Conservation (phyloP, 345 rosid genomes). For the Kernera saxatilis region DNA sequence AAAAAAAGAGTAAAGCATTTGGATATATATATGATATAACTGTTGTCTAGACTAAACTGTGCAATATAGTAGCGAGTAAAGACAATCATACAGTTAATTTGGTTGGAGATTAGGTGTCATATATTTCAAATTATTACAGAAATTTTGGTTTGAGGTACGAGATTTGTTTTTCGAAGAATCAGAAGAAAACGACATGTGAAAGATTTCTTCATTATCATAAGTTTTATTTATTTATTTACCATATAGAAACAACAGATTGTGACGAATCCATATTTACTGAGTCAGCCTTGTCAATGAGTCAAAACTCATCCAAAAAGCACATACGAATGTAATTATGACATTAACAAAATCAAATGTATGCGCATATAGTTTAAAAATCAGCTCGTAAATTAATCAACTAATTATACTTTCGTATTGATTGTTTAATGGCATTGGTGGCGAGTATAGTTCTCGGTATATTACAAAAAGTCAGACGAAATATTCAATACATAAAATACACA, state of each 20-base stretch:
- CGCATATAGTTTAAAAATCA: not conserved
- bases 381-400: not conserved
- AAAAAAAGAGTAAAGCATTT: not conserved
- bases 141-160: not conserved
- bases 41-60: not conserved
- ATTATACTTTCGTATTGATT: not conserved
- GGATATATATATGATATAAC: not conserved
- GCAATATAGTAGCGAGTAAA: constrained; percentile 3
- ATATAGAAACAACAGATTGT: not conserved
- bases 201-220: not conserved
- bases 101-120: constrained; percentile 22
- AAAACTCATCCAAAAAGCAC: not conserved
- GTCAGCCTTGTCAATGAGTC: not conserved
- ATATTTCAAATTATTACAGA: not conserved
- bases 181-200: not conserved
- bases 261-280: not conserved
- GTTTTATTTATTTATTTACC: not conserved
- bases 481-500: not conserved
- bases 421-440: not conserved
- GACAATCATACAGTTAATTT: constrained; percentile 19
- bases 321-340: not conserved
- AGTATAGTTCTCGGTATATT: constrained; percentile 11
- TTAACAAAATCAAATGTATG: not conserved
- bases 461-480: constrained; percentile 12
- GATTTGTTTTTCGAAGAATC: not conserved